Percentiles rank a stretch among this genome's conserved stretches.
Evolutionary conservation across 495 filamentous ascomycete species (phyloP).

Genomic region (Neurospora tetraspora): DNA sequence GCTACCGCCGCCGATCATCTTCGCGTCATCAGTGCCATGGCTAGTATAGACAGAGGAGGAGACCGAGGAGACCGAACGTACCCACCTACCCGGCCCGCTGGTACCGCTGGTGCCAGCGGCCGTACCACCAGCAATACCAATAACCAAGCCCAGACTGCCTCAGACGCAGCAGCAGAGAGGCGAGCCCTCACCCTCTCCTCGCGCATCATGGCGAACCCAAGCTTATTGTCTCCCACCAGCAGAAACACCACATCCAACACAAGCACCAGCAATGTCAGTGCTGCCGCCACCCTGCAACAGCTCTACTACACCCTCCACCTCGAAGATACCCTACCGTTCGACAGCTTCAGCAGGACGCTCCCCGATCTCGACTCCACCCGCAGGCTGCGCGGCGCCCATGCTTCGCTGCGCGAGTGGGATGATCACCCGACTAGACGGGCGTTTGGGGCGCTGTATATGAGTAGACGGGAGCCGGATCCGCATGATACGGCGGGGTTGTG

Average conservation of each 20-base stretch:
- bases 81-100: not conserved
- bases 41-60: not conserved
- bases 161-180: constrained; percentile 7
- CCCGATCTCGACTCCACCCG: not conserved
- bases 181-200: constrained; percentile 7
- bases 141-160: not conserved
- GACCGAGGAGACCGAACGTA: not conserved
- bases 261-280: not conserved
- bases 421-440: constrained; percentile 12
- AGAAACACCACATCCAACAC: not conserved
- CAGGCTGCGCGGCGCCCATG: not conserved
- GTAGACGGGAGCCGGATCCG: constrained; percentile 24
- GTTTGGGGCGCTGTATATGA: constrained; percentile 7
- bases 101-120: not conserved
- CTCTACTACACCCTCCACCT: not conserved
- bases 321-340: not conserved
- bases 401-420: constrained; percentile 19
- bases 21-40: not conserved
- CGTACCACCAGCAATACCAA: not conserved
- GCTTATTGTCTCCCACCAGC: constrained; percentile 1
- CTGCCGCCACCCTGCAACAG: not conserved
- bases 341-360: not conserved
- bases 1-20: not conserved
- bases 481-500: constrained; percentile 55
- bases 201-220: constrained; percentile 9